phyloP scores from a whole-genome alignment of 805 yeast species.

The Candida suzukii region DNA sequence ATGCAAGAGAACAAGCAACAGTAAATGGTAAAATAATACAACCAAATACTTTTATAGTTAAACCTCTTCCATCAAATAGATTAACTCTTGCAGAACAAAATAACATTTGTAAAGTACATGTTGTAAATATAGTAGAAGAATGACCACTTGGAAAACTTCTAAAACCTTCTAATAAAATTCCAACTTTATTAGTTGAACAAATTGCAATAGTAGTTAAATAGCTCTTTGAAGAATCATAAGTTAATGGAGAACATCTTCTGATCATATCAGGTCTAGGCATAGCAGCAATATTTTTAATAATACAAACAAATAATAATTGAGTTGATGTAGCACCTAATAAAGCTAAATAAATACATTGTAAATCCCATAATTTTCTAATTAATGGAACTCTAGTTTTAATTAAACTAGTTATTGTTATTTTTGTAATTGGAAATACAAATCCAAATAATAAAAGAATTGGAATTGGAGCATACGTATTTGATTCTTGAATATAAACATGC shows the following conservation, averaged over 20 bases:
- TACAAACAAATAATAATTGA: constrained; percentile 31
- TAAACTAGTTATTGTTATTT: constrained; percentile 16
- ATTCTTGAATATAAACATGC: constrained; percentile 29
- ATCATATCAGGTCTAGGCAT: constrained; percentile 48
- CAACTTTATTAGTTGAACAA: constrained; percentile 33
- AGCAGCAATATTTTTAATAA: constrained; percentile 42
- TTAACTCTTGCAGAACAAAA: constrained; percentile 28
- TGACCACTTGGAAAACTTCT: constrained; percentile 57
- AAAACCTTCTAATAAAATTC: constrained; percentile 40
- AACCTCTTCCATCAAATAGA: constrained; percentile 29
- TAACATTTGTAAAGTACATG: constrained; percentile 30
- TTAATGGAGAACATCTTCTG: constrained; percentile 38
- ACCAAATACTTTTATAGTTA: constrained; percentile 25
- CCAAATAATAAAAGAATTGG: constrained; percentile 24
- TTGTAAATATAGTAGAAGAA: constrained; percentile 42
- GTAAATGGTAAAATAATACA: constrained; percentile 28
- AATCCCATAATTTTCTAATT: constrained; percentile 32
- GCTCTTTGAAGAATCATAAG: constrained; percentile 21
- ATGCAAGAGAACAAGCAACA: constrained; percentile 27
- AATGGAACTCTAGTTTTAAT: constrained; percentile 10
- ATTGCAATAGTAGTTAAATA: constrained; percentile 36
- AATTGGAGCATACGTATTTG: constrained; percentile 25
- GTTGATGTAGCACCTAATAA: constrained; percentile 30
- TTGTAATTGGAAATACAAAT: constrained; percentile 25
- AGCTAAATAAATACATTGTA: constrained; percentile 28